phyloP scores from a whole-genome alignment of 768 basidiomycete species.

The Tylopilus plumbeoviolaceoides region DNA sequence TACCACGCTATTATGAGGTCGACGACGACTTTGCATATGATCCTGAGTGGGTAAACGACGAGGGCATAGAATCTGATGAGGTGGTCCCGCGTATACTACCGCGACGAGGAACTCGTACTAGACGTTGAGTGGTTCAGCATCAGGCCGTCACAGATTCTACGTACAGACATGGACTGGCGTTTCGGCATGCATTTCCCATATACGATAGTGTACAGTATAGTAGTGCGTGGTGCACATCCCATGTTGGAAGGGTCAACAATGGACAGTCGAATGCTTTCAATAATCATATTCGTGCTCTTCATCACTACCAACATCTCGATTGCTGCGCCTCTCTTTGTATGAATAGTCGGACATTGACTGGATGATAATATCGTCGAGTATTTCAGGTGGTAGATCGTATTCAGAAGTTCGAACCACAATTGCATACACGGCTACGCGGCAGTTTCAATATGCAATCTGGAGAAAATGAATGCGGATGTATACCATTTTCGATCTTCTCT shows the following conservation, averaged over 20 bases:
- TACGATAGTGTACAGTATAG: neutral
- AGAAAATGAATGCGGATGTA: neutral
- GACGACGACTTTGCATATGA: constrained; percentile 7
- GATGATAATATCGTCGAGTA: constrained; percentile 65
- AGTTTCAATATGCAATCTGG: constrained; percentile 4
- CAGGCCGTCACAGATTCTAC: neutral
- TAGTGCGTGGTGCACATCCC: neutral
- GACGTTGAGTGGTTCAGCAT: constrained; percentile 7
- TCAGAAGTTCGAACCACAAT: constrained; percentile 70
- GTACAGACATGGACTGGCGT: neutral
- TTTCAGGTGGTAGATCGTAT: constrained; percentile 62
- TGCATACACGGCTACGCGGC: constrained; percentile 59
- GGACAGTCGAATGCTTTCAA: neutral
- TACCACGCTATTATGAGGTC: constrained; percentile 7
- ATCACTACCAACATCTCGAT: constrained; percentile 19
- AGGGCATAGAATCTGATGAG: constrained; percentile 4
- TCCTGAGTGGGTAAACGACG: constrained; percentile 3
- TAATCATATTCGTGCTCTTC: constrained; percentile 27
- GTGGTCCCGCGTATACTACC: neutral
- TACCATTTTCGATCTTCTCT: constrained; percentile 92
- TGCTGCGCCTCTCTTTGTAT: constrained; percentile 16
- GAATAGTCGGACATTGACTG: constrained; percentile 39
- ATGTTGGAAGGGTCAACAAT: neutral
- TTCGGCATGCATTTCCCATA: neutral
- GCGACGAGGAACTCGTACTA: constrained; percentile 18